phyloP scores from a whole-genome alignment of 2,329 filamentous ascomycete genomes.

The Myotisia sp. region DNA sequence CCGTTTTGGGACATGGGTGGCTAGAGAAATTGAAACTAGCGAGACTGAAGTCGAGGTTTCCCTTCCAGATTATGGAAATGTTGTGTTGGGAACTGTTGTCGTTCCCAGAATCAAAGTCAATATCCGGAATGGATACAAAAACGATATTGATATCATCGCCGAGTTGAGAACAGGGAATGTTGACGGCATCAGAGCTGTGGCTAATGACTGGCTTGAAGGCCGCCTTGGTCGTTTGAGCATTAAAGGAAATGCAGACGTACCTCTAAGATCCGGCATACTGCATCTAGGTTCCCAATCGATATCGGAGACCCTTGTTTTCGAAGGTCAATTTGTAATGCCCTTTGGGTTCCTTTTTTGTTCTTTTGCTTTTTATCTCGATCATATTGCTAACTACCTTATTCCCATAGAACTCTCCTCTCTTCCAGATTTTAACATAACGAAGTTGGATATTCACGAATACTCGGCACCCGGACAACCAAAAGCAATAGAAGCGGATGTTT shows the following conservation, averaged over 20 bases:
- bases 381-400: not conserved
- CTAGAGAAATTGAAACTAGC: constrained; percentile 58
- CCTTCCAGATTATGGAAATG: constrained; percentile 67
- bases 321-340: constrained; percentile 58
- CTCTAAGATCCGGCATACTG: constrained; percentile 65
- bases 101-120: constrained; percentile 63
- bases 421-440: constrained; percentile 69
- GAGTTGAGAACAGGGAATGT: constrained; percentile 63
- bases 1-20: constrained; percentile 64
- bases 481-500: constrained; percentile 68
- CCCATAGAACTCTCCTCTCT: constrained; percentile 52
- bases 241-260: constrained; percentile 57
- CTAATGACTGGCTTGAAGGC: constrained; percentile 78
- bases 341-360: constrained; percentile 21
- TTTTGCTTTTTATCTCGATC: constrained; percentile 15
- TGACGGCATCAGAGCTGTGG: constrained; percentile 62
- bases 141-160: constrained; percentile 62
- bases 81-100: constrained; percentile 60
- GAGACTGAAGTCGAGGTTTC: constrained; percentile 61
- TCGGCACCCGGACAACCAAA: constrained; percentile 39
- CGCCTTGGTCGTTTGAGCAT: constrained; percentile 57
- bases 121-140: constrained; percentile 64
- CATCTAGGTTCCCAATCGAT: constrained; percentile 64
- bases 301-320: constrained; percentile 59
- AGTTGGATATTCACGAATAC: constrained; percentile 64